Evolutionary conservation across 352 stramenopile genomes (phyloP), one percentile per base, ranked within the genome.

Genomic region (Thraustochytrium striatum): DNA sequence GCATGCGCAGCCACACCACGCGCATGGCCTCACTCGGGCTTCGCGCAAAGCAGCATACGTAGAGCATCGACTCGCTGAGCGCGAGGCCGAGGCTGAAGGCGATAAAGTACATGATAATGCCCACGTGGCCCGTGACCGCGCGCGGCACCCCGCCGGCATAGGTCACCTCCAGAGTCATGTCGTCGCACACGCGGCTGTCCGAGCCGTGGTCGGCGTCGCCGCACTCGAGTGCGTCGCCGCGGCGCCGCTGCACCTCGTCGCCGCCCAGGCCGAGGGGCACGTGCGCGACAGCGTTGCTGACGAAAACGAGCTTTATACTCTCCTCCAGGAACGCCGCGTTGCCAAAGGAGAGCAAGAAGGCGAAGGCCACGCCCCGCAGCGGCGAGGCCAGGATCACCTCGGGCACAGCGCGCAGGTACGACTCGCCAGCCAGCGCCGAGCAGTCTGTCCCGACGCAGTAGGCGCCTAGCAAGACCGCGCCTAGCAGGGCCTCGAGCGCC

Each of bases 31-130:
- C 65, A 1, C 30, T 21, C 43, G 65, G 65, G 7, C 30, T 70
- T 21, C 35, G 39, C 3, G 65, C 65, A 3, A 75, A 38, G 52
- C 65, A 75, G 25, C 43, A 55, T 25, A 75, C 11, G 30, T 75
- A 75, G 21, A 75, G 47, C 65, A 75, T 75, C 11, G 30, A 55
- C 39, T 75, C 65, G 35, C 44, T 61, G 13, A 38, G 65, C 11
- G 65, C 65, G n/a, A 75, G 65, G 5, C 65, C 65, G 30, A 38
- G 30, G 47, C 65, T 75, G 25, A 75, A 75, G 11, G 65, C 44
- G 50, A 75, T 36, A 32, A 75, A 75, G 39, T 75, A 75, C 25
- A 75, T 5, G n/a, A 75, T 32, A 30, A 75, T 75, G 16, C 41
- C 65, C 11, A 61, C 32, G 11, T 7, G n/a, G 25, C 65, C 52